Evolutionary conservation across 2,329 filamentous ascomycete genomes (phyloP).

Genomic region (Colletotrichum ledebouriae): DNA sequence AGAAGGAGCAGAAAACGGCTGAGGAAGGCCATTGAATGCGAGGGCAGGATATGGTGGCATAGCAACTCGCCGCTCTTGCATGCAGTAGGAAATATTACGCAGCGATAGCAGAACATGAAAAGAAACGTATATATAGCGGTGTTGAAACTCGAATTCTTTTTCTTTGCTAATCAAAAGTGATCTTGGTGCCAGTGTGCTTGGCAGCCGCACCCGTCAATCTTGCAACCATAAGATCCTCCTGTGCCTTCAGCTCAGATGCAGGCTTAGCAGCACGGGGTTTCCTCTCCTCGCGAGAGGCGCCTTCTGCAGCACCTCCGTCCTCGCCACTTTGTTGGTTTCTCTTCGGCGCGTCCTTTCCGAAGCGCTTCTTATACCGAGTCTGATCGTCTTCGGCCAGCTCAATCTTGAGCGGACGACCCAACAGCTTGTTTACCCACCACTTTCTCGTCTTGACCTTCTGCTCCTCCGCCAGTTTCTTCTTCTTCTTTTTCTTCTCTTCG

Average conservation of each 20-base stretch:
- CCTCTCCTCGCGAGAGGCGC: constrained; percentile 43
- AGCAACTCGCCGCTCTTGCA: no score
- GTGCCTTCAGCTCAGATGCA: constrained; percentile 53
- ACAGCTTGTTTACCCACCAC: constrained; percentile 88
- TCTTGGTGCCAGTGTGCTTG: constrained; percentile 83
- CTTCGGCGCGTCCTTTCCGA: constrained; percentile 77
- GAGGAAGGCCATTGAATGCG: no score
- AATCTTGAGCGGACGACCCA: constrained; percentile 84
- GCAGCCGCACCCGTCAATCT: constrained; percentile 85
- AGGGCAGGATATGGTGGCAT: no score
- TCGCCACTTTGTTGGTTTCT: constrained; percentile 48
- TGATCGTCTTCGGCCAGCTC: constrained; percentile 95
- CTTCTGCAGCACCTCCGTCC: constrained; percentile 44
- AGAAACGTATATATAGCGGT: not conserved
- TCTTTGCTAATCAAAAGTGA: constrained; percentile 76
- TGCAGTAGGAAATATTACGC: no score
- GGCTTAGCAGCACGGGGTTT: constrained; percentile 53
- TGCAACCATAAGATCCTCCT: constrained; percentile 64
- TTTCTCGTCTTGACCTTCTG: constrained; percentile 72
- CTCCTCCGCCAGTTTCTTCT: constrained; percentile 48
- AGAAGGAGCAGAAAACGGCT: no score
- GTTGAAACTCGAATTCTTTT: not conserved
- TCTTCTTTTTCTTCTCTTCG: constrained; percentile 48
- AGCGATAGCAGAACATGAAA: not conserved
- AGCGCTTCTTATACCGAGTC: constrained; percentile 92